phyloP scores from a whole-genome alignment of 345 rosid species.

The Eucalyptus victrix region DNA sequence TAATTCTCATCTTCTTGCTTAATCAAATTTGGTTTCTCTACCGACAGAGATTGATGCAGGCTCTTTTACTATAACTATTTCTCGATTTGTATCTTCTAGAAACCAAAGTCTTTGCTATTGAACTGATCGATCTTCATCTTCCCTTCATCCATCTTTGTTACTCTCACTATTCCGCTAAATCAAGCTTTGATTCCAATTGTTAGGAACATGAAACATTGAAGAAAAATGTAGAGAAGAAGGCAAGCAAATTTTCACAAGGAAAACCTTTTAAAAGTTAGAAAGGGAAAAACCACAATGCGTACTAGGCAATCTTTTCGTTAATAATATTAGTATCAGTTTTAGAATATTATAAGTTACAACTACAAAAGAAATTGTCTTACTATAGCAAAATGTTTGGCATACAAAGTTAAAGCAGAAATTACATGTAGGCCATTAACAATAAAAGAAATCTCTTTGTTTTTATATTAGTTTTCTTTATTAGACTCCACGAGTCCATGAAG shows the following conservation, averaged over 20 bases:
- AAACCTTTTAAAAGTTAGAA: neutral
- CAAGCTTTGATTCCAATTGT: neutral
- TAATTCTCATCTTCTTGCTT: neutral
- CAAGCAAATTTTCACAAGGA: neutral
- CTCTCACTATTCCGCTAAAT: neutral
- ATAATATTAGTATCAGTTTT: too few species aligned
- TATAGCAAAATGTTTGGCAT: neutral
- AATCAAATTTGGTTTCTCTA: neutral
- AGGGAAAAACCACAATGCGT: neutral
- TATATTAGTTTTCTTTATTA: neutral
- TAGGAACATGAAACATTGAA: neutral
- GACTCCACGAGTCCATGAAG: too few species aligned
- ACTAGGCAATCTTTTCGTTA: neutral
- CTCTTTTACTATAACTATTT: neutral
- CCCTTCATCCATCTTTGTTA: neutral
- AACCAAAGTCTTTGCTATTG: neutral
- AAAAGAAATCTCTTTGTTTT: too few species aligned
- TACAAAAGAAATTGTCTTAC: neutral
- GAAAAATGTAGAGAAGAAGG: neutral
- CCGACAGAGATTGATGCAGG: fast-evolving
- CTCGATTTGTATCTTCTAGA: too few species aligned
- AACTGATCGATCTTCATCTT: neutral
- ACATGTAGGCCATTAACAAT: neutral
- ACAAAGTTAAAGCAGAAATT: neutral
- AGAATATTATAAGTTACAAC: neutral